A percentile compares a stretch with the other conserved stretches of the same genome.
phyloP scores from a whole-genome alignment of 306 rosid genomes.

The Benincasa hispida region DNA sequence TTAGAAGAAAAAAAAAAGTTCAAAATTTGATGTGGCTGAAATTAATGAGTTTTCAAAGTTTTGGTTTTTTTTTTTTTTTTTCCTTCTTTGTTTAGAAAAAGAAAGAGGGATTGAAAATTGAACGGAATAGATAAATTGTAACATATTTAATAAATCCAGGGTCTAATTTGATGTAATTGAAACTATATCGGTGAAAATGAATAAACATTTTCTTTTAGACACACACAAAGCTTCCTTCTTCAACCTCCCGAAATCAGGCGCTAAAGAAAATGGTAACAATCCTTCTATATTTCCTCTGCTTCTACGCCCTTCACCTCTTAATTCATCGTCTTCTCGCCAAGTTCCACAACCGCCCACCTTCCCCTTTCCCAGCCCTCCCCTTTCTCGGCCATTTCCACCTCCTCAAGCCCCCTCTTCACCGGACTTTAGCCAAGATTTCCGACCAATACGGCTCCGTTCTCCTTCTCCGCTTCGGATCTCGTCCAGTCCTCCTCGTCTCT shows the following conservation, averaged over 20 bases:
- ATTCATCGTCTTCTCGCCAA: background rate
- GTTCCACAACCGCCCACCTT: background rate
- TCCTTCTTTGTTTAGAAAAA: too few species aligned
- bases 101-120: too few species aligned
- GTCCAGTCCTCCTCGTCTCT: conserved; percentile 1
- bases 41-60: too few species aligned
- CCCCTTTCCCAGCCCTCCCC: conserved; percentile 1
- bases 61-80: too few species aligned
- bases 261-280: background rate
- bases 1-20: too few species aligned
- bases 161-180: too few species aligned
- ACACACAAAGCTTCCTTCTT: background rate
- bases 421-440: background rate
- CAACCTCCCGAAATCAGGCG: background rate
- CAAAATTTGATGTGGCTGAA: too few species aligned
- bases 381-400: conserved; percentile 3
- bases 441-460: background rate
- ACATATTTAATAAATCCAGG: background rate
- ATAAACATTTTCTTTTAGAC: too few species aligned
- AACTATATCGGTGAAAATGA: too few species aligned
- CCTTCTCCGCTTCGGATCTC: conserved; percentile 7
- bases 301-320: background rate
- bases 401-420: conserved; percentile 7
- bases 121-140: too few species aligned
- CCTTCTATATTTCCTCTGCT: background rate